phyloP scores from a whole-genome alignment of 768 basidiomycete genomes.

The Suillus variegatus region DNA sequence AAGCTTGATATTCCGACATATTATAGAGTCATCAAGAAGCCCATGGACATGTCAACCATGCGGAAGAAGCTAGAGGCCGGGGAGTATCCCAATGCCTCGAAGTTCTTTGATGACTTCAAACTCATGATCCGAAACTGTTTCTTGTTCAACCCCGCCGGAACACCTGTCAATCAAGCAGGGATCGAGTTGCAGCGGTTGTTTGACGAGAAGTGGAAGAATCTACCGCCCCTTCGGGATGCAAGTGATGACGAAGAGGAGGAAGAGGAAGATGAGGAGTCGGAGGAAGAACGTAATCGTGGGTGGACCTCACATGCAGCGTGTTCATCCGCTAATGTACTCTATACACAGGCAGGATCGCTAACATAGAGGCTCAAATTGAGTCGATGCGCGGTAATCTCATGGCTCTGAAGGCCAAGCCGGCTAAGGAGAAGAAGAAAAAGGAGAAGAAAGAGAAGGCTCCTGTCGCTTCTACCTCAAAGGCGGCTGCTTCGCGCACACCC shows the following conservation, averaged over 20 bases:
- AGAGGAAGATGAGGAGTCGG: slow-evolving; percentile 62
- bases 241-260: slow-evolving; percentile 66
- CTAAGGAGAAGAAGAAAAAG: slow-evolving; percentile 72
- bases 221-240: slow-evolving; percentile 62
- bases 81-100: slow-evolving; percentile 75
- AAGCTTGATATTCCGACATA: slow-evolving; percentile 83
- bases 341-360: slow-evolving; percentile 63
- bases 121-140: slow-evolving; percentile 95
- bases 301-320: slow-evolving; percentile 1
- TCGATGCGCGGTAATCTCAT: slow-evolving; percentile 71
- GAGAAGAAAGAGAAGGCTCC: slow-evolving; percentile 60
- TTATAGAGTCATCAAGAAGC: slow-evolving; percentile 85
- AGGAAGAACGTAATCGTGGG: slow-evolving; percentile 67
- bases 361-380: slow-evolving; percentile 83
- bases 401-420: slow-evolving; percentile 55
- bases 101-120: slow-evolving; percentile 90
- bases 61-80: slow-evolving; percentile 76
- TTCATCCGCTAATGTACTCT: slow-evolving; percentile 17
- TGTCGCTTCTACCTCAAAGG: slow-evolving; percentile 67
- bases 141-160: slow-evolving; percentile 86
- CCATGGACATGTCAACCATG: slow-evolving; percentile 95
- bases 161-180: slow-evolving; percentile 85
- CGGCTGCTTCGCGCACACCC: slow-evolving; percentile 45
- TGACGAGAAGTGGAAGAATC: slow-evolving; percentile 85
- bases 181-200: slow-evolving; percentile 84